Percentiles rank a stretch among this genome's conserved stretches.
Conservation (phyloP, 2,329 filamentous ascomycete genomes). For the Cryphonectria radicalis region DNA sequence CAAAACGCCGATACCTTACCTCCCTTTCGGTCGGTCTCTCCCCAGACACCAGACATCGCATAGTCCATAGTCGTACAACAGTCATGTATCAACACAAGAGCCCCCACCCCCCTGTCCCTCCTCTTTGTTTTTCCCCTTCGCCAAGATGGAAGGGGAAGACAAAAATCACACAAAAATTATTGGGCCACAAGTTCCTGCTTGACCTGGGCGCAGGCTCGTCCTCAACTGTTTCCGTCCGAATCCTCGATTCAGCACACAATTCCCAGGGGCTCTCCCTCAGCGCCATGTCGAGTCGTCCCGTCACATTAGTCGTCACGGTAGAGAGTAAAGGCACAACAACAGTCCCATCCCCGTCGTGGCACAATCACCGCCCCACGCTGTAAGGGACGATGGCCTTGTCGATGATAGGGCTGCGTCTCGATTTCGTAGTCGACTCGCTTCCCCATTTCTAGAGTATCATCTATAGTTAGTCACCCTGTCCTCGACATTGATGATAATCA, state of each 20-base stretch:
- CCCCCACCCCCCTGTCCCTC: background rate
- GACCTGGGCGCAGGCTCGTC: background rate
- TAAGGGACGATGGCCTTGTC: constrained; percentile 69
- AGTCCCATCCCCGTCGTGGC: background rate
- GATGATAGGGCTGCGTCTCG: constrained; percentile 58
- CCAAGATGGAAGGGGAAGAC: background rate
- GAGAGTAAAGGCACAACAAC: background rate
- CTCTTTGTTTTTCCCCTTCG: background rate
- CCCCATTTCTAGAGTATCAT: constrained; percentile 60
- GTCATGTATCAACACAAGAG: background rate
- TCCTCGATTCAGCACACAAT: background rate
- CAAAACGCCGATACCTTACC: background rate
- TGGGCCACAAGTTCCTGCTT: background rate
- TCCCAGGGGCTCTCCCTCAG: background rate
- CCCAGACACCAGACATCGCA: background rate
- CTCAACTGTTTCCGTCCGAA: background rate
- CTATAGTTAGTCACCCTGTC: constrained; percentile 1
- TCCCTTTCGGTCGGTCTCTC: background rate
- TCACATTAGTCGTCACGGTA: background rate
- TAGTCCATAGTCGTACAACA: background rate
- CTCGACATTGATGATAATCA: background rate
- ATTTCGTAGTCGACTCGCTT: constrained; percentile 63
- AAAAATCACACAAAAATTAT: background rate
- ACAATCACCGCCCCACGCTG: constrained; percentile 43
- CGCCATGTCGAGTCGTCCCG: background rate